Conservation (phyloP, 306 rosid species). For the Mimosa pudica region DNA sequence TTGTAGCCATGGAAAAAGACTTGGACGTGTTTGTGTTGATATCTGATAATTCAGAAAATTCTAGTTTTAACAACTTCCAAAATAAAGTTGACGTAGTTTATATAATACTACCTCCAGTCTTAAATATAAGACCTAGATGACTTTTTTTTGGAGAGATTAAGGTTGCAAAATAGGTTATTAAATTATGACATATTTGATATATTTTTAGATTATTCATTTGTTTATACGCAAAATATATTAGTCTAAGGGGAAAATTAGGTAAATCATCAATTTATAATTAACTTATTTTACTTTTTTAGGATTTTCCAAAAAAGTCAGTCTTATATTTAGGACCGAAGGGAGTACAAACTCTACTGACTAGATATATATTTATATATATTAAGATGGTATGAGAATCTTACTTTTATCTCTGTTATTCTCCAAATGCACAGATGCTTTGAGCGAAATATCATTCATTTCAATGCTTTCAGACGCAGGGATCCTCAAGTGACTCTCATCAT, state of each 20-base stretch:
- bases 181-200: too few species aligned
- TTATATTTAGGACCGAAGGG: too few species aligned
- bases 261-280: too few species aligned
- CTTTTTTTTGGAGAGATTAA: too few species aligned
- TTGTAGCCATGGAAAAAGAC: constrained; percentile 29
- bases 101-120: too few species aligned
- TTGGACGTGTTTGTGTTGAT: constrained; percentile 33
- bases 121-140: too few species aligned
- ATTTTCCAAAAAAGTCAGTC: too few species aligned
- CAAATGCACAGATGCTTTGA: not conserved
- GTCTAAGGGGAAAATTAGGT: too few species aligned
- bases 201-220: too few species aligned
- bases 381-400: not conserved
- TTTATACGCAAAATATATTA: too few species aligned
- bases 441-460: not conserved
- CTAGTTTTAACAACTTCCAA: not conserved
- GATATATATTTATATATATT: not conserved
- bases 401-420: not conserved
- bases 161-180: too few species aligned
- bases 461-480: not conserved
- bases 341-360: not conserved
- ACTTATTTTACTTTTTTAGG: too few species aligned
- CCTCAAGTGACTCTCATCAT: not conserved
- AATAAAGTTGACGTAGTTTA: not conserved
- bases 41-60: constrained; percentile 23